phyloP scores from a whole-genome alignment of 2,329 filamentous ascomycete species.

The Diaporthe aspalathi region DNA sequence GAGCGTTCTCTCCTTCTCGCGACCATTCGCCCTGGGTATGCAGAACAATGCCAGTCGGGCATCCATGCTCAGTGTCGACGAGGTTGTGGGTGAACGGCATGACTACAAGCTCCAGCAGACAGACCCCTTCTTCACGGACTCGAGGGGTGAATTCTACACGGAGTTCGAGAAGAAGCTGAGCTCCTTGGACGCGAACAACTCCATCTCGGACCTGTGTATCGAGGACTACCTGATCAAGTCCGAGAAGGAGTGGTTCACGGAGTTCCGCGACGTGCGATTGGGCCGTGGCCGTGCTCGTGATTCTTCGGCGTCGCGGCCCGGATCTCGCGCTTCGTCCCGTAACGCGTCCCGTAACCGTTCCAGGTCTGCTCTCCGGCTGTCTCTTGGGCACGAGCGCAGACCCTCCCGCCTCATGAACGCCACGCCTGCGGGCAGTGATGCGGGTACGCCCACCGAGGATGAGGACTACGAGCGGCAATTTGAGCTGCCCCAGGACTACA shows the following conservation, averaged over 20 bases:
- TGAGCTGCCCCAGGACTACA: slow-evolving; percentile 52
- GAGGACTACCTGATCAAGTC: slow-evolving; percentile 73
- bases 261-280: slow-evolving; percentile 68
- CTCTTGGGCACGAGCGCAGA: slow-evolving; percentile 22
- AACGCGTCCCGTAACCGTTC: slow-evolving; percentile 48
- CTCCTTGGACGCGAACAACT: slow-evolving; percentile 64
- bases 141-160: slow-evolving; percentile 69
- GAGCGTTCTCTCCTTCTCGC: slow-evolving; percentile 30
- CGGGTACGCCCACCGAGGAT: slow-evolving; percentile 40
- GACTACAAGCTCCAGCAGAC: slow-evolving; percentile 74
- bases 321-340: slow-evolving; percentile 39
- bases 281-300: slow-evolving; percentile 50
- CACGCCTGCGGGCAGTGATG: slow-evolving; percentile 26
- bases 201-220: slow-evolving; percentile 69
- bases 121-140: slow-evolving; percentile 75
- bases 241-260: slow-evolving; percentile 75
- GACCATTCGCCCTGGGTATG: slow-evolving; percentile 32
- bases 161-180: slow-evolving; percentile 69
- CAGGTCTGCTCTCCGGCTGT: slow-evolving; percentile 43
- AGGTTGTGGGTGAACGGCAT: slow-evolving; percentile 69
- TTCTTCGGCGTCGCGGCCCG: slow-evolving; percentile 44
- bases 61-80: slow-evolving; percentile 65
- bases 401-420: slow-evolving; percentile 28
- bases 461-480: slow-evolving; percentile 37
- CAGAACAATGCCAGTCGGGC: slow-evolving; percentile 50